Percentiles rank a stretch among this genome's conserved stretches.
phyloP scores from a whole-genome alignment of 306 rosid species.

The Trichosanthes truncata region DNA sequence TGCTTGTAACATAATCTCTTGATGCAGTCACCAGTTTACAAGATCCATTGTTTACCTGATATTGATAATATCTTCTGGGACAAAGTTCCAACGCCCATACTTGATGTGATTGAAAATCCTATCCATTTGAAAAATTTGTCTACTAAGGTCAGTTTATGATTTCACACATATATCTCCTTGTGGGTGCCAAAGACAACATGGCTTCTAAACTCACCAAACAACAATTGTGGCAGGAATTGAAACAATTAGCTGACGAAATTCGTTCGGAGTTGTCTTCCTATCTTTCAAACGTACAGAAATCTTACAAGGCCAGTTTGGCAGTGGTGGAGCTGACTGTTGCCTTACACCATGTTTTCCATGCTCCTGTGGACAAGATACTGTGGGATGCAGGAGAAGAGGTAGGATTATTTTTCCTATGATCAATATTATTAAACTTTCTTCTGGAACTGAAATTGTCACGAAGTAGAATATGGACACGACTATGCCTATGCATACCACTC shows the following conservation, averaged over 20 bases:
- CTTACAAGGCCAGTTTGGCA: conserved; percentile 56
- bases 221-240: conserved; percentile 57
- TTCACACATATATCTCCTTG: conserved; percentile 10
- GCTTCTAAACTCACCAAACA: conserved; percentile 17
- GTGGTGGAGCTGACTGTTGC: conserved; percentile 81
- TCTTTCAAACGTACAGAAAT: conserved; percentile 24
- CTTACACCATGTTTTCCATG: conserved; percentile 81
- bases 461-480: background rate
- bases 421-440: background rate
- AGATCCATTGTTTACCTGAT: conserved; percentile 40
- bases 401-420: background rate
- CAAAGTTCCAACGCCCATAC: conserved; percentile 60
- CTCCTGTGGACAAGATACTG: conserved; percentile 79
- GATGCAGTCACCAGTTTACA: conserved; percentile 42
- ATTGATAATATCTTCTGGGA: conserved; percentile 56
- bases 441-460: background rate
- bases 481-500: background rate
- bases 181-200: background rate
- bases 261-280: conserved; percentile 50
- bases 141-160: conserved; percentile 36
- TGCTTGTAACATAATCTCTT: conserved; percentile 1
- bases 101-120: conserved; percentile 73
- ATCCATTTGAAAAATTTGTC: conserved; percentile 82
- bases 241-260: conserved; percentile 72
- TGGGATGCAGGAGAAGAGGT: conserved; percentile 95